phyloP scores from a whole-genome alignment of 768 basidiomycete genomes.

The Hygrocybe punicea region DNA sequence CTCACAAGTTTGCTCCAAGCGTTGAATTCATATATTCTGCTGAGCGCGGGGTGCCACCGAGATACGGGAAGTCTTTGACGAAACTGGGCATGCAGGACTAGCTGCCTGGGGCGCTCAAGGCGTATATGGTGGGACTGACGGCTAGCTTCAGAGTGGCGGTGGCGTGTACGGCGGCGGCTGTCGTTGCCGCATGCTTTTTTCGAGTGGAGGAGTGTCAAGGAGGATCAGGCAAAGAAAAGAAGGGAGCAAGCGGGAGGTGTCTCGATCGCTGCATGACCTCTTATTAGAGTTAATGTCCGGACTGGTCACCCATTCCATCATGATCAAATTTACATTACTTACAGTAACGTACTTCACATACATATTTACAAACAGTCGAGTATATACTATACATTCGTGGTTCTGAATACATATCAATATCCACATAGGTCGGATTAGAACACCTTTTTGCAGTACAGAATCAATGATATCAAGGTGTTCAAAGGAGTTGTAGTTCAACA shows the following conservation, averaged over 20 bases:
- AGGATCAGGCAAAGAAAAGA: neutral
- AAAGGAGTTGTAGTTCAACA: too few relatives aligned
- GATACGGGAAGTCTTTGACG: neutral
- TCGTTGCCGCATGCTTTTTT: neutral
- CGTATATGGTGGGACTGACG: slow-evolving; percentile 6
- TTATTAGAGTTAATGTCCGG: too few relatives aligned
- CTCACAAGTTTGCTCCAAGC: neutral
- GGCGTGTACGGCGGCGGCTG: neutral
- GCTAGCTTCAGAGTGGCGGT: slow-evolving; percentile 3
- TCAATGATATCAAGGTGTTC: too few relatives aligned
- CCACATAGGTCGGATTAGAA: too few relatives aligned
- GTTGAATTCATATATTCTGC: neutral
- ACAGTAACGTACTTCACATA: too few relatives aligned
- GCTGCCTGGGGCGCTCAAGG: neutral
- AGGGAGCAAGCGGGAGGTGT: neutral
- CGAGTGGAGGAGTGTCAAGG: slow-evolving; percentile 8
- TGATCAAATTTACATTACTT: too few relatives aligned
- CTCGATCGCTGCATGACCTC: slow-evolving; percentile 4
- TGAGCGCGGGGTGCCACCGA: slow-evolving; percentile 2
- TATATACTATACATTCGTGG: too few relatives aligned
- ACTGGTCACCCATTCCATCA: too few relatives aligned
- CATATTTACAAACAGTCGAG: too few relatives aligned
- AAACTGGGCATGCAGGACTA: neutral
- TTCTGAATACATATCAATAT: too few relatives aligned
- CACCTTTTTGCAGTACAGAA: too few relatives aligned